Evolutionary conservation across 495 filamentous ascomycete species (phyloP), one percentile per base, ranked within the genome.

Genomic region (Paragyromitra xinjiangensis): DNA sequence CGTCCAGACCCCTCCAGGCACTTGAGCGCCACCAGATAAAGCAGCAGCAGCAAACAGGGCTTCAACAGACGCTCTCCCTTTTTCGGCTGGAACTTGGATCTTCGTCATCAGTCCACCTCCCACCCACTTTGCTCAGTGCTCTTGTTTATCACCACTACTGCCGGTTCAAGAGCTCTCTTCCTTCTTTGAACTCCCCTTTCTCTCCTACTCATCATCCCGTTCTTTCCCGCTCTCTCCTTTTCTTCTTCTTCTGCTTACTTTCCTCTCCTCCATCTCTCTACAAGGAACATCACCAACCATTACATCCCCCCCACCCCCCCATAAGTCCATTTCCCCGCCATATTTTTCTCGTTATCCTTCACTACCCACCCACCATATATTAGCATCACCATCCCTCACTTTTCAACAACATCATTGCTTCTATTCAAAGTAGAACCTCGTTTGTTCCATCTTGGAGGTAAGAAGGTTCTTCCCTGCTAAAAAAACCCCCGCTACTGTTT

Each of bases 71-170:
- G 48, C 39, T 48, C 58, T 75, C 42, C 55, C 40, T 40, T 37
- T 75, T 34, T 34, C 29, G 29, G 29, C 4, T 34, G 29, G 29
- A 34, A 34, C 29, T 61, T 64, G 39, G 29, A 59, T 58, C 70
- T 67, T 73, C 74, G 74, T 77, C 74, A 77, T 77, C 74, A 77
- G 74, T 73, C 74, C 74, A 77, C 74, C 53, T 59, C 40, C 50
- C 67, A 34, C 50, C 66, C 56, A 55, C 72, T 61, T 69, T 69
- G 45, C 65, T 37, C 48, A 19, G 12, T 59, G 55, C 12, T 44
- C 40, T 75, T 71, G 73, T 76, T 70, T 75, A 56, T 70, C 58
- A 75, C 24, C 12, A 45, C 12, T 61, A 51, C 50, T 16, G 34
- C 53, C 39, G 26, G 34, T 64, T 58, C 19, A 61, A 64, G 61